Base-by-base conservation (phyloP, 2,329 filamentous ascomycete species). In the Drechslerella dactyloides region DNA sequence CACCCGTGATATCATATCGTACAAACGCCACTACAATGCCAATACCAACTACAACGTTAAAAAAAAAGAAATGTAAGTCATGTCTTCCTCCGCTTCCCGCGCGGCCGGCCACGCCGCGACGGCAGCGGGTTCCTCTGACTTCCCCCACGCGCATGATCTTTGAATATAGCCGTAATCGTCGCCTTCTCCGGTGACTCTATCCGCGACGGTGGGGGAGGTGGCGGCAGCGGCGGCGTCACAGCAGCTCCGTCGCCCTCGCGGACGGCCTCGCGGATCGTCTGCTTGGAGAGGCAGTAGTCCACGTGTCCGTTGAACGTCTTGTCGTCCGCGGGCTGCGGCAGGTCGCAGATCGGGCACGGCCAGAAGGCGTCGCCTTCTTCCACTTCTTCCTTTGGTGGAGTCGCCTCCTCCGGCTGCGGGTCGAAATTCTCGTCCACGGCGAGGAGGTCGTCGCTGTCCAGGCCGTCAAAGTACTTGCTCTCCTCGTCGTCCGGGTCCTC, bases 251-350 rank as follows among this genome's bases (percentile, higher is more conserved):
- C 66, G 8, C 66, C 66, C 24, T 83, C 83, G 65, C 90, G 87
- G 0, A 94, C 88, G 0, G 87, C 89, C 76, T 97, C 91, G 51
- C 89, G 89, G 76, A 99, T 97, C 0, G 91, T 90, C 77, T 90
- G 87, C 62, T 88, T 84, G 0, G 93, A 97, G 1, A 99, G 84
- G 78, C 94, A 99, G 7, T 90, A 85, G 78, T 99, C 94, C 57
- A 99, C 92, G 77, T 99, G 94, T 64, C 89, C 86, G 75, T 99
- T 99, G 80, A 97, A 96, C 0, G 81, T 82, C 51, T 84, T 84
- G 78, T 97, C 91, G 55, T 93, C 84, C 0, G 91, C 85, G 0
- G 82, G 77, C 77, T 97, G 93, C 0, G 90, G 88, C 2, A 75
- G 57, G 6, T 61, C 58, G 79, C 94, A 99, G 50, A 97, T 90